Base-by-base conservation (phyloP, 352 stramenopile species). In the Elongisporangium anandrum region DNA sequence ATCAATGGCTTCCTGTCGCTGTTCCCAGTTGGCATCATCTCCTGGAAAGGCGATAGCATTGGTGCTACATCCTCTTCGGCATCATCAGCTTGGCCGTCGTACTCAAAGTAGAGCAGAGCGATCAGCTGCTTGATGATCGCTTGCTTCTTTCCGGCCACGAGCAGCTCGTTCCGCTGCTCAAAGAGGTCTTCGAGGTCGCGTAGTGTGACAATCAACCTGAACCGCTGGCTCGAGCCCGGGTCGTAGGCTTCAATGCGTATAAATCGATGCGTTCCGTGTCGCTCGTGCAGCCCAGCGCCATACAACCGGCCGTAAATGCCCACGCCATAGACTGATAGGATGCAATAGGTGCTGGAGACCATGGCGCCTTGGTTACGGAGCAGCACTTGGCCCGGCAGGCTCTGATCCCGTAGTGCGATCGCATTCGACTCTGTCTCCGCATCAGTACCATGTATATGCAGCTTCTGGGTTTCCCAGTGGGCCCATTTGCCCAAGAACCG, bases 71-170 rank as follows among this genome's bases (percentile, higher is more conserved):
- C 13, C 24, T 60, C 29, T 2, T 22, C 21, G 51, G 58, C 52
- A 38, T 52, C 55, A 29, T 50, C 45, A 8, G 47, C 10, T 0
- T 65, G 29, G 3, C 39, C 51, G 4, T 69, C 73, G 41, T 92
- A 88, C 10, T 83, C 55, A 50, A 92, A 90, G 64, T 75, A 92
- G 22, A 92, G 60, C 47, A 92, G 67, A 16, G 65, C 51, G 15
- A 87, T 67, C 49, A 92, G 67, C 24, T 83, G 75, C 13, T 63
- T 64, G 10, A 89, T 58, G 23, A 92, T 55, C 16, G 68, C 58
- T 24, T 83, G 68, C 50, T 92, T 92, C 50, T 65, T 72, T 0
- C 81, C 81, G 13, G 81, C 63, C 1, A 65, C 69, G 6, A 92
- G 60, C 1, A 85, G 57, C 24, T 79, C 71, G 26, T 65, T 61